Conservation (phyloP, 192 early-diverging fungal species). For the Linnemannia elongata region DNA sequence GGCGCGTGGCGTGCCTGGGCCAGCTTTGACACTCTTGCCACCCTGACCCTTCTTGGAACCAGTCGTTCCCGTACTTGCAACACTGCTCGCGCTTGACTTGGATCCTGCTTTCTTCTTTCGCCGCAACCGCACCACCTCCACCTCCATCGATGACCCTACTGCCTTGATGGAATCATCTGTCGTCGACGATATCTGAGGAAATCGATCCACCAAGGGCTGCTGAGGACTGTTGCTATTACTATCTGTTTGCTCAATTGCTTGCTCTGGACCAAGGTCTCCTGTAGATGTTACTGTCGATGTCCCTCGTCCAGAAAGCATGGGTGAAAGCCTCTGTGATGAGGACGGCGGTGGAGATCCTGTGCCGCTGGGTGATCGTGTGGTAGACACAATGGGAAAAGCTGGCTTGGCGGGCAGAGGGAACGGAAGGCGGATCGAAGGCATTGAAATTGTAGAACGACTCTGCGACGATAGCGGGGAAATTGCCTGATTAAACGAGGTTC, state of each 20-base stretch:
- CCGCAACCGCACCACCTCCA: slow-evolving; percentile 46
- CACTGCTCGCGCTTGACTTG: slow-evolving; percentile 38
- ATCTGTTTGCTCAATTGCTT: not conserved
- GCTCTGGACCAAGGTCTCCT: not conserved
- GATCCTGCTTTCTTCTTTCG: slow-evolving; percentile 44
- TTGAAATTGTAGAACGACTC: not conserved
- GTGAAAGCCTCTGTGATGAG: not conserved
- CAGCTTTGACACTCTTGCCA: slow-evolving; percentile 4
- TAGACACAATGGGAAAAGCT: slow-evolving; percentile 43
- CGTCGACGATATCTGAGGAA: slow-evolving; percentile 30
- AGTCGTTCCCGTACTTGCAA: slow-evolving; percentile 24
- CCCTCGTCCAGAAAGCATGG: not conserved
- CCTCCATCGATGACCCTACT: slow-evolving; percentile 10
- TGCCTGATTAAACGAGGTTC: not conserved
- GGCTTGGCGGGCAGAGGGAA: slow-evolving; percentile 48
- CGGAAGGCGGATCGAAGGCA: slow-evolving; percentile 20
- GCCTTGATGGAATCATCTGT: slow-evolving; percentile 7
- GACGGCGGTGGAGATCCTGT: slow-evolving; percentile 24
- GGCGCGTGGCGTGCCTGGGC: slow-evolving; percentile 11
- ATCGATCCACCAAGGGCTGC: slow-evolving; percentile 25
- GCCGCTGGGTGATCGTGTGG: slow-evolving; percentile 4
- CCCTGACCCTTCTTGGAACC: not conserved
- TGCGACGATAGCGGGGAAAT: not conserved
- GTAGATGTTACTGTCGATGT: not conserved
- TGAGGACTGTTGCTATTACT: not conserved